Base-by-base conservation (phyloP, 2,329 filamentous ascomycete species). In the Clonostachys sp. region DNA sequence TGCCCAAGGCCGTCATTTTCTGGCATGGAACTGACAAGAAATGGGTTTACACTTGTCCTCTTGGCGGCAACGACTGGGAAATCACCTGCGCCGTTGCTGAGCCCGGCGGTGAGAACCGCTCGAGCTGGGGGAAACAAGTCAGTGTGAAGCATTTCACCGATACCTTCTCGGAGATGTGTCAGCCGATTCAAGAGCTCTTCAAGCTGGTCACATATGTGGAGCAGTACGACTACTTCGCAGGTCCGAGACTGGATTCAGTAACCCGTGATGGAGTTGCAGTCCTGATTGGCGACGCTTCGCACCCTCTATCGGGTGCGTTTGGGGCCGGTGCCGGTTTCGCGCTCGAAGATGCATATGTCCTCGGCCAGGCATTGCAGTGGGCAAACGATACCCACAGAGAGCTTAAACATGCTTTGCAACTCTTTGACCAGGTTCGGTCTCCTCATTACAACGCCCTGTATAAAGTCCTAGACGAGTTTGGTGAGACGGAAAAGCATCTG, bases 261-360 rank as follows among this genome's bases (percentile, higher is more conserved):
- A 55, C 62, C 10, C 45, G 50, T 3, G 20, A 53, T 2, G 38
- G 40, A 9, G 39, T 45, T 5, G 54, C 79, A 4, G 77, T 72
- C 6, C 64, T 81, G 5, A 68, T 80, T 1, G 78, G 77, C 9
- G 77, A 81, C 51, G 71, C 76, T 0, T 80, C 75, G 2, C 78
- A 81, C 55, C 74, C 77, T 1, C 63, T 79, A 0, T 76, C 74
- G 0, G 74, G 74, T 1, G 65, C 65, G 0, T 71, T 71, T 39
- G 66, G 66, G 1, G 64, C 66, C 0, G 66, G 66, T 0, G 66
- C 66, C 0, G 65, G 64, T 0, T 69, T 68, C n/a, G 66, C 64
- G 3, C 55, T 68, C 42, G 64, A 68, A 45, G 61, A 63, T 20
- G 57, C 55, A 1, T 63, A 55, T 13, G 52, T 56, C 17, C 45